Evolutionary conservation across 306 rosid species (phyloP), one percentile per base, ranked within the genome.

Genomic region (Luffa aegyptiaca): DNA sequence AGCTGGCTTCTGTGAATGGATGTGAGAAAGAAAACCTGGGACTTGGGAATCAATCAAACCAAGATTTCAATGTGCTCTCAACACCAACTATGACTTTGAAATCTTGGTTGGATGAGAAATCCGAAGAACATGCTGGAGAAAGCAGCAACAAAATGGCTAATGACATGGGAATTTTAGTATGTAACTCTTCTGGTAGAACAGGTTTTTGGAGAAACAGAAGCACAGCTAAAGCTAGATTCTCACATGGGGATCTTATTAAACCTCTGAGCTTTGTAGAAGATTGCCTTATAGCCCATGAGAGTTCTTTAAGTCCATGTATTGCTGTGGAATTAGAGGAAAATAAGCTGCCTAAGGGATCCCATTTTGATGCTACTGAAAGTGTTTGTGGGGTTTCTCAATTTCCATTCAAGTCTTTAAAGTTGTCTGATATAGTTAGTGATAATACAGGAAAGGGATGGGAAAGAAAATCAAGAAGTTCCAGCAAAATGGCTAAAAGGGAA

Each of bases 191-290:
- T 3, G 45, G 63, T 53, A n/a, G 20, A 51, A 83, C 63, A 78
- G 86, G 85, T 83, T 78, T 65, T 82, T 33, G 35, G 61, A 84
- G 86, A 80, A 88, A 86, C 33, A 90, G 82, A 85, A 88, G 88
- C 83, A 83, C 85, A 61, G 64, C 86, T 57, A 82, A 83, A 82
- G 18, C 86, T 57, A 83, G 75, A 71, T 41, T 53, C 80, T 82
- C 57, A 41, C 77, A 44, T 77, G 82, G 61, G 53, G 75, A n/a
- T 69, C 18, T 69, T 42, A 4, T 42, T 20, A 69, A 69, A 42
- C 62, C 94, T 2, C 46, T 83, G 36, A 90, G 55, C 84, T 91
- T 91, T 39, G 82, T 88, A 57, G 90, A 91, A 79, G 86, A 93
- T 87, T 89, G 90, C 76, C 87, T 89, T 52, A 76, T 87, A 89